Base-by-base conservation (phyloP, 495 filamentous ascomycete genomes). In the Neurospora sp. region DNA sequence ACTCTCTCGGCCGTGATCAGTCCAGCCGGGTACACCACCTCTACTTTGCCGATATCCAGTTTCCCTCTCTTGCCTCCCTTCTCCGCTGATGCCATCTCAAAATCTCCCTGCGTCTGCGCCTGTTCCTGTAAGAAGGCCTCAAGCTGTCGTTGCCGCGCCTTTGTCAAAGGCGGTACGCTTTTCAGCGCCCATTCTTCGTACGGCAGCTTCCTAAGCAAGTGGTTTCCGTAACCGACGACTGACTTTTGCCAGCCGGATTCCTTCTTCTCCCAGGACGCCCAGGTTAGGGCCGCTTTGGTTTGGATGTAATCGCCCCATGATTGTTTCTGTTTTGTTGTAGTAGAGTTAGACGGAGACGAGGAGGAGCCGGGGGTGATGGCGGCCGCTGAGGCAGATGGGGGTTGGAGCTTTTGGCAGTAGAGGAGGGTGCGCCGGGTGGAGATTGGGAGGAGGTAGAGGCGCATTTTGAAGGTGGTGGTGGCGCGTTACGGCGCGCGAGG, bases 141-240 rank as follows among this genome's bases (percentile, higher is more conserved):
- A 3, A 65, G 27, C 7, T 65, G 53, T 65, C 31, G 22, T 37
- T 65, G 53, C 14, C 53, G 53, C 14, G 53, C 27, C 7, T 65
- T 65, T 37, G 88, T 94, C 71, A 97, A 83, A 40, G 96, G 92
- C 4, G 96, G 96, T 44, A 99, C 91, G 70, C 93, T 95, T 82
- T 98, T 98, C 68, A 99, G 84, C 0, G 93, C 95, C 88, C 96
- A 99, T 91, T 99, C 96, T 83, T 98, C 93, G 80, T 91, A 97
- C 2, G 95, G 93, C 76, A 99, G 94, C 48, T 93, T 88, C 77
- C 91, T 91, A 70, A 98, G 87, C 10, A 92, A 87, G 38, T 88
- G 85, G 84, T 98, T 98, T 38, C 96, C 96, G 80, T 94, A 96
- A 70, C 85, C 85, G 27, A 94, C 94, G 39, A 97, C 84, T 73